Base-by-base conservation (phyloP, 441 rosid species). In the Croton laevigatus region DNA sequence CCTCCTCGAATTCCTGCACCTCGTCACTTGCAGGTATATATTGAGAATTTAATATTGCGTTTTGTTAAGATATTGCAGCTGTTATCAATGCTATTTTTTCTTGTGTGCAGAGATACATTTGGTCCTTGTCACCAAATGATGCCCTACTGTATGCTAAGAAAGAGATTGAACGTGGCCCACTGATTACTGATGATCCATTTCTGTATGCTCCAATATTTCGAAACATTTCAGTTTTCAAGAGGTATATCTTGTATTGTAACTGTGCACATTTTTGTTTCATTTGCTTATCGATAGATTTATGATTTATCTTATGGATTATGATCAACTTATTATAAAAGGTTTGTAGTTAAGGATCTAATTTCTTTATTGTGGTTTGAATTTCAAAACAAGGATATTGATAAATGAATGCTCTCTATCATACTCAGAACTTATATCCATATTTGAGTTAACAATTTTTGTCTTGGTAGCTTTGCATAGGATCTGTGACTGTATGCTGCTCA, bases 181-280 rank as follows among this genome's bases (percentile, higher is more conserved):
- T 73, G 37, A 66, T 86, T 42, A 49, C 65, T 0, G 82, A 86
- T 51, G 87, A 88, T 71, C 75, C 87, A 5, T 84, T 86, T 73
- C 74, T 93, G 20, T 75, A 77, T 75, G 84, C 83, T 13, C 89
- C 90, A 0, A 34, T 89, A 66, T 93, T 89, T 72, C 81, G 68
- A 5, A 88, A 91, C 73, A 58, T 93, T 78, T 89, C 96, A 9
- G 68, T 81, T 78, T 93, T 89, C 81, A 80, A 74, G 81, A 89
- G 98, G 98, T 90, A 89, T 40, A n/a, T 49, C 60, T n/a, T 63
- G 19, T 51, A 37, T 27, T 27, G 55, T 12, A 40, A 6, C 52
- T 65, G 22, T 60, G 32, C 59, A 17, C 32, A 10, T 17, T 34
- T 52, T 51, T 27, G 61, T 54, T 57, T 58, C 20, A 27, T 45